Evolutionary conservation across 179 eudicot species (phyloP), one percentile per base, ranked within the genome.

Genomic region (Spinacia oleracea): DNA sequence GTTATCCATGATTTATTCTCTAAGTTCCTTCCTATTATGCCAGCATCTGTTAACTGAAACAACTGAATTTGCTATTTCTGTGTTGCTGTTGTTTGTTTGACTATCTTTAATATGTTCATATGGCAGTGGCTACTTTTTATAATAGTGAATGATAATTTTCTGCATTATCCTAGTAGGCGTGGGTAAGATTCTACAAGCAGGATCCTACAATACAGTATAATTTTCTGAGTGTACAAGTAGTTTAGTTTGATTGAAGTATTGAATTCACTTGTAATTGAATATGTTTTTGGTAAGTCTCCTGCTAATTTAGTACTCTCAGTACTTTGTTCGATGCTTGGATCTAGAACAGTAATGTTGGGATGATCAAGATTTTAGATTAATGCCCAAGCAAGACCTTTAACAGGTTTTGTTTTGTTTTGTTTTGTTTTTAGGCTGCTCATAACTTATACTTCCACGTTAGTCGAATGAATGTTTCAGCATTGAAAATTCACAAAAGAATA

Each of bases 41-140:
- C 76, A 70, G 55, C 59, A 35, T 59, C 76, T 46, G 64, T 27
- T 9, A 4, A 60, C 50, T 71, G 7, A 34, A 77, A 32, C 16
- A 4, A 60, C 50, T 71, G 7, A 34, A 77, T 43, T 14, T 34
- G 4, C n/a, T 23, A 70, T 1, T 70, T 45, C 0, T 45, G 14
- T 70, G 50, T 32, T 21, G 29, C 34, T 12, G n/a, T 72, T 21
- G 38, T 32, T 23, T 50, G 76, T 64, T 62, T 42, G 62, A 43
- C 60, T 40, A 34, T 51, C 67, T 69, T 46, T 62, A 8, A 42
- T 50, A 32, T 46, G n/a, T 27, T 45, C 48, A 15, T 16, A 40
- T 20, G 16, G 27, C n/a, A 4, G 15, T 51, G 18, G 15, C 5
- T 51, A 51, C 56, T 51, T 51, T 51, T 15, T 14, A 11, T 20